Evolutionary conservation across 1,139 yeast genomes (phyloP), one percentile per base, ranked within the genome.

Genomic region (Saccharomyces hybrid): DNA sequence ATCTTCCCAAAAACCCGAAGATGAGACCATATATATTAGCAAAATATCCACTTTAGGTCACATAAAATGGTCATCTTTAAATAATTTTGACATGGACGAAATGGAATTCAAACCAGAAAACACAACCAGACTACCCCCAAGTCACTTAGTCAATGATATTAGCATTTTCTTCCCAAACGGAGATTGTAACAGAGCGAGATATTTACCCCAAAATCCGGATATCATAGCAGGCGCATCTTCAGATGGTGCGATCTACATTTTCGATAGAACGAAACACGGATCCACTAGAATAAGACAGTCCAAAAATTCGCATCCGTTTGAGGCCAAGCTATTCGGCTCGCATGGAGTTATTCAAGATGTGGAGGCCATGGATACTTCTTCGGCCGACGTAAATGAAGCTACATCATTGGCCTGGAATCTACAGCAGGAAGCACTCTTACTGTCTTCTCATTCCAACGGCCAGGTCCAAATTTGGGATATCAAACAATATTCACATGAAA

Each of bases 171-270:
- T 67, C 48, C 72, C 73, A 5, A 56, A 54, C 55, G 70, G 75
- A 4, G 83, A 81, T 8, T 83, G 93, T 62, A 89, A 91, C 67
- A 77, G 88, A 59, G 91, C 95, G 0, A 77, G 96, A 38, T 81
- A 80, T 64, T 78, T 85, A 78, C 96, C 97, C 0, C 88, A 82
- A 61, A 82, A 87, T 62, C 80, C 90, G 1, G 81, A 78, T 55
- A 65, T 84, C 1, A 80, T 90, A 9, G 91, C 93, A 1, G 81
- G 95, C 0, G 86, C 89, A 57, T 84, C 89, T 53, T 90, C 90
- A 0, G 72, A 73, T 11, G 98, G 99, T 2, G 80, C 82, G 32
- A 79, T 86, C 4, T 83, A 80, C 61, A 71, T 91, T 16, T 87
- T 88, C 69, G 81, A 86, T 62, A 75, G 81, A 56, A 80, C 80